Base-by-base conservation (phyloP, 2,329 filamentous ascomycete species). In the Chaetomium globosum region DNA sequence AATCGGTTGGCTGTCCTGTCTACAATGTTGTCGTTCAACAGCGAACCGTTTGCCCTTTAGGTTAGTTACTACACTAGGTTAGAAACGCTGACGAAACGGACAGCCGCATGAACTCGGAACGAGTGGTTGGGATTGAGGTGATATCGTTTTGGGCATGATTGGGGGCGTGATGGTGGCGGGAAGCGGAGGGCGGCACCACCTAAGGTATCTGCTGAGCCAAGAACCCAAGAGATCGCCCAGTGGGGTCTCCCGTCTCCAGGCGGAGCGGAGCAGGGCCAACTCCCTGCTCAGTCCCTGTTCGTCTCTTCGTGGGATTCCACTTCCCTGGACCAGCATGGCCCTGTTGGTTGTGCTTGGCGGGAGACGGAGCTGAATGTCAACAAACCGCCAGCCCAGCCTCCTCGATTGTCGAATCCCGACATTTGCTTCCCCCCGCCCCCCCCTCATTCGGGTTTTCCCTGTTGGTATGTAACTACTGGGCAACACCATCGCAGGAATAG, bases 361-460 rank as follows among this genome's bases (percentile, higher is more conserved):
- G 46, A 23, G n/a, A 64, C 53, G 26, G 43, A 56, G 63, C 59
- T 60, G 61, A 68, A 71, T 69, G 70, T 70, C 70, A 72, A 72
- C 70, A 72, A 70, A 67, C 62, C 63, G 21, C 46, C 55, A 28
- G 19, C 31, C 59, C 31, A 56, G 31, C 43, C 46, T 52, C 58
- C 48, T 36, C 31, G 57, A 16, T 33, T 54, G 39, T 61, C 54
- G 9, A 59, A 23, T 31, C 39, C 59, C 57, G 52, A 56, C 53
- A n/a, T 62, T 61, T 33, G 55, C n/a, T 31, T 53, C 48, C 57
- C 48, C 48, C 57, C 48, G 9, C 49, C 8, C 36, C 23, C 23
- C 21, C 23, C 16, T 26, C 36, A 43, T 13, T 52, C 49, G 26
- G 23, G 3, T 31, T 30, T 31, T 49, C 13, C 28, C 16, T 21